Evolutionary conservation across 805 yeast genomes (phyloP).

Genomic region (Kregervanrija pseudodelftensis): DNA sequence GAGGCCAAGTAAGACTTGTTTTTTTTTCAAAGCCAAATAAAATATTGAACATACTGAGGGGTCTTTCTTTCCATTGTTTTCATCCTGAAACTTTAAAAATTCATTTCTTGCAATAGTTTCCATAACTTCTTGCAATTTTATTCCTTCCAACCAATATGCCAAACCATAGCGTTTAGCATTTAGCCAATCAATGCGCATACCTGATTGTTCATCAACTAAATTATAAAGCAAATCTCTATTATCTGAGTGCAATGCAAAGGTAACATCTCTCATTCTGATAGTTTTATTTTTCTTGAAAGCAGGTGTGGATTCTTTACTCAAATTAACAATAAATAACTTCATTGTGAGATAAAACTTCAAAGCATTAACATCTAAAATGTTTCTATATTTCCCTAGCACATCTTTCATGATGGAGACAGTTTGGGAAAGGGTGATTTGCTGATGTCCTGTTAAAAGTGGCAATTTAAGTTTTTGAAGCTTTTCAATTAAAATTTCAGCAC

Average conservation of each 20-base stretch:
- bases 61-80: conserved; percentile 44
- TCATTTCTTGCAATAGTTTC: conserved; percentile 71
- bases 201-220: conserved; percentile 37
- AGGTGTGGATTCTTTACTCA: conserved; percentile 22
- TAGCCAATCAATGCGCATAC: conserved; percentile 49
- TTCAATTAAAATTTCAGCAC: conserved; percentile 46
- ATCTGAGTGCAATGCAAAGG: conserved; percentile 83
- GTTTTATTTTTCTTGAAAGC: conserved; percentile 16
- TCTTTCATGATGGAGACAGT: conserved; percentile 59
- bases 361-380: conserved; percentile 57
- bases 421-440: conserved; percentile 74
- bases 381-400: conserved; percentile 37
- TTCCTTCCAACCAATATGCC: conserved; percentile 58
- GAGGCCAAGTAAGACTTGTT: conserved; percentile 65
- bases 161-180: conserved; percentile 54
- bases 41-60: conserved; percentile 71
- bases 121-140: conserved; percentile 41
- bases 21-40: conserved; percentile 72
- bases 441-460: conserved; percentile 84
- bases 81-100: conserved; percentile 36
- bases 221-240: conserved; percentile 61
- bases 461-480: conserved; percentile 57
- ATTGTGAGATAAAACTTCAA: conserved; percentile 64
- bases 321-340: conserved; percentile 48
- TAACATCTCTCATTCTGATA: conserved; percentile 71